Conservation (phyloP, 2,329 filamentous ascomycete species). For the Rutstroemia sydowiana region DNA sequence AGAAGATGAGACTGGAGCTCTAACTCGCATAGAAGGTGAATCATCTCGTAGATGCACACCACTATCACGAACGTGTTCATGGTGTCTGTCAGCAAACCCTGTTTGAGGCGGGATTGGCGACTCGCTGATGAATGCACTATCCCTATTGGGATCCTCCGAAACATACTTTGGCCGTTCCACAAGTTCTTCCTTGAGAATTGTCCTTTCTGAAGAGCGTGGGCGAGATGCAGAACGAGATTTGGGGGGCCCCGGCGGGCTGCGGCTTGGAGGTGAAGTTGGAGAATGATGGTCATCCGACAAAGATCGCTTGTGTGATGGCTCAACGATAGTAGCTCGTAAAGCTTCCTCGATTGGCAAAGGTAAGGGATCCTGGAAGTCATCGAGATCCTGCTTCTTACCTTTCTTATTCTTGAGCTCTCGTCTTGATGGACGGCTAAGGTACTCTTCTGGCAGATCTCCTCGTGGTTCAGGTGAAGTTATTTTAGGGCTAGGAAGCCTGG, state of each 20-base stretch:
- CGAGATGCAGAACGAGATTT: conserved; percentile 9
- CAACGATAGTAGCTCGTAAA: conserved; percentile 2
- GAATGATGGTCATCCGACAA: neutral
- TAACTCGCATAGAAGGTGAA: conserved; percentile 25
- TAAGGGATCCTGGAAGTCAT: neutral
- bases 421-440: conserved; percentile 11
- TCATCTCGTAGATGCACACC: conserved; percentile 48
- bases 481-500: neutral
- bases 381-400: conserved; percentile 1
- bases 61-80: conserved; percentile 39
- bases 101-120: conserved; percentile 36
- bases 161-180: conserved; percentile 12
- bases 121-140: conserved; percentile 42
- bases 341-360: conserved; percentile 8
- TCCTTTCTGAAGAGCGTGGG: conserved; percentile 21
- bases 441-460: conserved; percentile 11
- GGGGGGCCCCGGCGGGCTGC: neutral
- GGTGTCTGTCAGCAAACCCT: conserved; percentile 18
- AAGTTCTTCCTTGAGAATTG: conserved; percentile 23
- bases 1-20: conserved; percentile 25
- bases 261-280: conserved; percentile 2
- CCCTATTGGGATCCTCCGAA: conserved; percentile 33
- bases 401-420: conserved; percentile 14
- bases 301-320: neutral
- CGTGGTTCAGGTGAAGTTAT: conserved; percentile 2